Evolutionary conservation across 2,329 filamentous ascomycete genomes (phyloP).

Genomic region (Alternaria sp.): DNA sequence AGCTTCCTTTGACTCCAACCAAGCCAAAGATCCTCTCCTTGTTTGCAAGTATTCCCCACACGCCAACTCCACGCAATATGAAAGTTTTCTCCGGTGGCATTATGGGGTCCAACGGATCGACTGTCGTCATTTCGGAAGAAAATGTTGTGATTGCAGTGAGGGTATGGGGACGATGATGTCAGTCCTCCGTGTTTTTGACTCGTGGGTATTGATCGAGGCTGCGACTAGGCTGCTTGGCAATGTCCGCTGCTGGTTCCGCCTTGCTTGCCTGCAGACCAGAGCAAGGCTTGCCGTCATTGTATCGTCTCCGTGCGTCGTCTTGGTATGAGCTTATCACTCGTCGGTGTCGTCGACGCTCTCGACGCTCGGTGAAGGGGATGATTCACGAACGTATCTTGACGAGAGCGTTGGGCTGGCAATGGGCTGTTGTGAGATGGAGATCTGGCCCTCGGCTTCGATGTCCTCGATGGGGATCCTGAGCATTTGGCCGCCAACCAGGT

Average conservation of each 20-base stretch:
- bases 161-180: slow-evolving; percentile 2
- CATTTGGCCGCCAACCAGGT: slow-evolving; percentile 50
- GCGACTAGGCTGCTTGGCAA: slow-evolving; percentile 5
- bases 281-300: slow-evolving; percentile 8
- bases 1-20: not conserved
- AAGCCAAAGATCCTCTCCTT: slow-evolving; percentile 5
- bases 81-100: slow-evolving; percentile 6
- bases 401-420: slow-evolving; percentile 23
- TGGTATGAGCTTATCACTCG: slow-evolving; percentile 24
- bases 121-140: slow-evolving; percentile 4
- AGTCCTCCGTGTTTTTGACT: slow-evolving; percentile 1
- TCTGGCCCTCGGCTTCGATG: slow-evolving; percentile 29
- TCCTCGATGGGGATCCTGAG: slow-evolving; percentile 47
- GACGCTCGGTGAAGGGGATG: slow-evolving; percentile 40
- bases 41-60: not conserved
- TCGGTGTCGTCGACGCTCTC: slow-evolving; percentile 41
- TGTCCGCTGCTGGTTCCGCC: slow-evolving; percentile 1
- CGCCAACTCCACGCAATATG: not conserved
- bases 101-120: not conserved
- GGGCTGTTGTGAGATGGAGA: slow-evolving; percentile 26
- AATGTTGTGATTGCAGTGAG: not conserved
- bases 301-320: slow-evolving; percentile 1
- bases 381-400: slow-evolving; percentile 30
- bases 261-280: slow-evolving; percentile 1
- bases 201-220: not conserved